phyloP scores from a whole-genome alignment of 345 rosid species.

The Euphorbia lathyris region DNA sequence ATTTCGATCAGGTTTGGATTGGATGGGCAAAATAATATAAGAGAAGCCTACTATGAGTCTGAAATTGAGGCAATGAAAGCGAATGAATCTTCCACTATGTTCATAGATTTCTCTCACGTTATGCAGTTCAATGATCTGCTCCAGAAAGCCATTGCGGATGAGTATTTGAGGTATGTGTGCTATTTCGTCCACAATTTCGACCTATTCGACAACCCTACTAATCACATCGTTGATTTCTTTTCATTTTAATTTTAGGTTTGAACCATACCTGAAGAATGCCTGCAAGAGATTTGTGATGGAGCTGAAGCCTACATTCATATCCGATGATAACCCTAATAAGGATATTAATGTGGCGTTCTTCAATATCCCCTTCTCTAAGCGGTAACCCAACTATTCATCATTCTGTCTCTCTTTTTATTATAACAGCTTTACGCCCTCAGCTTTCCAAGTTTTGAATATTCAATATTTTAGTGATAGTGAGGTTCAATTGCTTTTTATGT shows the following conservation, averaged over 20 bases:
- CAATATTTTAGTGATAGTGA: neutral
- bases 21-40: constrained; percentile 36
- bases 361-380: constrained; percentile 73
- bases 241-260: constrained; percentile 43
- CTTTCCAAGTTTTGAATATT: neutral
- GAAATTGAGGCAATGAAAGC: constrained; percentile 71
- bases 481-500: neutral
- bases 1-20: constrained; percentile 47
- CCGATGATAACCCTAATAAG: constrained; percentile 81
- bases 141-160: constrained; percentile 78
- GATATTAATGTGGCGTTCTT: constrained; percentile 81
- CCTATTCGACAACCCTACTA: neutral
- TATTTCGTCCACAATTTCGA: neutral
- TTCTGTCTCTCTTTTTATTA: neutral
- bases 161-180: constrained; percentile 60
- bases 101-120: constrained; percentile 83
- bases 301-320: constrained; percentile 55
- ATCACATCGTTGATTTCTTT: neutral
- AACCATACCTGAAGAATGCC: constrained; percentile 78
- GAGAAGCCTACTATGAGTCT: constrained; percentile 55
- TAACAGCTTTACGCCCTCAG: too few relatives aligned
- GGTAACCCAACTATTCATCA: constrained; percentile 32
- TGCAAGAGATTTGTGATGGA: constrained; percentile 90
- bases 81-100: constrained; percentile 76
- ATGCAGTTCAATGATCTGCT: constrained; percentile 76